These are phyloP conservation scores for Yarrowia deformans DNA, from an alignment of 805 yeast genomes.

Conservation along the genomic window DNA sequence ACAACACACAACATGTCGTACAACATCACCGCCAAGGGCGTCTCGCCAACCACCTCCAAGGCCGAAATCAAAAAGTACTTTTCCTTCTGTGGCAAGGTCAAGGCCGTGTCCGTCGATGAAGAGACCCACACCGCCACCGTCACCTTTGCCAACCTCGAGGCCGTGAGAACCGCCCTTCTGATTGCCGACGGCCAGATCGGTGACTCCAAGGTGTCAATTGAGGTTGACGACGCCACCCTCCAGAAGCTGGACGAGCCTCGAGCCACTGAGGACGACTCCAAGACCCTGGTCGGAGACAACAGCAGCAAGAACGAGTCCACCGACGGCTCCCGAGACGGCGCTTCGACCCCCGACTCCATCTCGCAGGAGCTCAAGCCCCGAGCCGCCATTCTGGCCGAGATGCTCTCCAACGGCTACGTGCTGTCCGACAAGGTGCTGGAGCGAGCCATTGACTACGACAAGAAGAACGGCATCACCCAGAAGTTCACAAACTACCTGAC, in stretches of 20 bases:
- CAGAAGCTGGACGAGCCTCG: conserved; percentile 34
- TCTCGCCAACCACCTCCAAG: conserved; percentile 59
- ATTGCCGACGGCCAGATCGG: conserved; percentile 78
- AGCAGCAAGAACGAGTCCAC: conserved; percentile 41
- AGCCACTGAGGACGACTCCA: conserved; percentile 1
- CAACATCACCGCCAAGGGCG: conserved; percentile 62
- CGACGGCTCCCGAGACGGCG: conserved; percentile 40
- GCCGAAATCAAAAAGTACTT: conserved; percentile 70
- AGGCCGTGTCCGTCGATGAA: conserved; percentile 45
- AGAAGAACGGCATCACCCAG: conserved; percentile 65
- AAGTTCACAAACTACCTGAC: conserved; percentile 64
- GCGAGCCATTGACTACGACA: conserved; percentile 68
- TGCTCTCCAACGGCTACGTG: conserved; percentile 74
- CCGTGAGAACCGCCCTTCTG: conserved; percentile 73
- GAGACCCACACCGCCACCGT: conserved; percentile 57
- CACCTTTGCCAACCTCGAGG: conserved; percentile 63
- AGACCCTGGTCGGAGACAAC: background rate
- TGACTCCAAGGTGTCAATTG: conserved; percentile 61
- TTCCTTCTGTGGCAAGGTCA: conserved; percentile 72
- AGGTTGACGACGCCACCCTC: conserved; percentile 47
- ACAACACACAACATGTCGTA: conserved; percentile 29
- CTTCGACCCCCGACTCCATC: conserved; percentile 56
- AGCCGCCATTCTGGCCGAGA: conserved; percentile 75
- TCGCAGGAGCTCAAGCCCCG: conserved; percentile 81
- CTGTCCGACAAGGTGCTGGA: conserved; percentile 67